These are phyloP conservation scores for Anisodus tanguticus DNA, from an alignment of 257 asterid species.

Conservation along the genomic window DNA sequence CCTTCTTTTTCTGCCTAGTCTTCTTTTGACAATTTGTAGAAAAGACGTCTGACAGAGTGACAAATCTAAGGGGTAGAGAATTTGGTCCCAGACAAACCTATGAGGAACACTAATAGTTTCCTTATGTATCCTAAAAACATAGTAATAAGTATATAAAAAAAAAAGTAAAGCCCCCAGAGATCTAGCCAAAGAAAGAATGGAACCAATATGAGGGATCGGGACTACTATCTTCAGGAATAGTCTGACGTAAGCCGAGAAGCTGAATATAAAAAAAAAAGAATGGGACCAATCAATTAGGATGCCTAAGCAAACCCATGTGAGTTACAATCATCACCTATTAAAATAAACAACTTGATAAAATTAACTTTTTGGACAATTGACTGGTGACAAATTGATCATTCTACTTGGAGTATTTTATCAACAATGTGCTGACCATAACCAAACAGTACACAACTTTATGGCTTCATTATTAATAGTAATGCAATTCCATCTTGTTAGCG, in stretches of 20 bases:
- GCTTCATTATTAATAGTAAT: constrained; percentile 4
- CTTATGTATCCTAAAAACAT: neutral
- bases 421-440: constrained; percentile 29
- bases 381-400: constrained; percentile 38
- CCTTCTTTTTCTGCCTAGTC: neutral
- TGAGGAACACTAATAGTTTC: neutral
- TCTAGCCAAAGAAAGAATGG: constrained; percentile 1
- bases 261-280: no score
- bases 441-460: constrained; percentile 31
- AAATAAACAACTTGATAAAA: constrained; percentile 41
- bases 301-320: constrained; percentile 25
- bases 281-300: neutral
- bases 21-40: neutral
- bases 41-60: neutral
- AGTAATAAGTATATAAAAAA: no score
- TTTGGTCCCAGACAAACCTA: neutral
- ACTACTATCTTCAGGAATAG: no score
- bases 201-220: neutral
- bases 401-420: constrained; percentile 26
- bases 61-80: neutral
- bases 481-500: constrained; percentile 28
- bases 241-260: no score
- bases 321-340: constrained; percentile 24
- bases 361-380: constrained; percentile 45
- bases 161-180: neutral